These are phyloP conservation scores for Alternaria hordeiaustralica DNA, from an alignment of 2,329 filamentous ascomycete genomes.

Conservation along the genomic window DNA sequence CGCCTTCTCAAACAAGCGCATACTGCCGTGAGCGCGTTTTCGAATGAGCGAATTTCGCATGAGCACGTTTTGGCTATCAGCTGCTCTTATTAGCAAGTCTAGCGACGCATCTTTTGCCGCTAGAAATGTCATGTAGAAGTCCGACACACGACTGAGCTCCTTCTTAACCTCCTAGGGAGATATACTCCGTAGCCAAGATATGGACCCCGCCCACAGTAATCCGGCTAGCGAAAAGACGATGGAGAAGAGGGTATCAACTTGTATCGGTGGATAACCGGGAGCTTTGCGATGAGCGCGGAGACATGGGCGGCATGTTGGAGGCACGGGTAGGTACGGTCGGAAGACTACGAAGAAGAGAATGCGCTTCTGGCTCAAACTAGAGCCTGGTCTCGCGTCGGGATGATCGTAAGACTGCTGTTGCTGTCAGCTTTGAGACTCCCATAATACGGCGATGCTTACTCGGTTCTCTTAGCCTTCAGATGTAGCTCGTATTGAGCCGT, in stretches of 20 bases:
- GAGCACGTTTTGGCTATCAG: not conserved
- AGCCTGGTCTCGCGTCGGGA: no score
- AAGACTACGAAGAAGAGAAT: not conserved
- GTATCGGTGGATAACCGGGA: not conserved
- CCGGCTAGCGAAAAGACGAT: not conserved
- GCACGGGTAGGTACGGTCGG: not conserved
- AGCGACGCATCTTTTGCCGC: not conserved
- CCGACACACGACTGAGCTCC: not conserved
- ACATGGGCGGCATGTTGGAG: not conserved
- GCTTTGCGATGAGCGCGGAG: not conserved
- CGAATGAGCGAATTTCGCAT: not conserved
- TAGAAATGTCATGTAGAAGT: not conserved
- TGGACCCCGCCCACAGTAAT: not conserved
- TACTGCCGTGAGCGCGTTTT: not conserved
- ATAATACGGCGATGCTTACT: not conserved
- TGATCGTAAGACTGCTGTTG: not conserved
- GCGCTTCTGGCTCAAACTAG: not conserved
- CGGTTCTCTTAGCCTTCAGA: not conserved
- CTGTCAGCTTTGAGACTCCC: not conserved
- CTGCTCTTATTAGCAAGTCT: not conserved
- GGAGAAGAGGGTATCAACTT: not conserved
- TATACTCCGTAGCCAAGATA: not conserved
- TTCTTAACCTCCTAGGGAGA: not conserved
- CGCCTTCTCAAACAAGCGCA: not conserved
- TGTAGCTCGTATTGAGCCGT: not conserved